A percentile compares a stretch with the other conserved stretches of the same genome.
Evolutionary conservation across 1,284 basidiomycete genomes (phyloP).

Genomic region (Marasmius sp.): DNA sequence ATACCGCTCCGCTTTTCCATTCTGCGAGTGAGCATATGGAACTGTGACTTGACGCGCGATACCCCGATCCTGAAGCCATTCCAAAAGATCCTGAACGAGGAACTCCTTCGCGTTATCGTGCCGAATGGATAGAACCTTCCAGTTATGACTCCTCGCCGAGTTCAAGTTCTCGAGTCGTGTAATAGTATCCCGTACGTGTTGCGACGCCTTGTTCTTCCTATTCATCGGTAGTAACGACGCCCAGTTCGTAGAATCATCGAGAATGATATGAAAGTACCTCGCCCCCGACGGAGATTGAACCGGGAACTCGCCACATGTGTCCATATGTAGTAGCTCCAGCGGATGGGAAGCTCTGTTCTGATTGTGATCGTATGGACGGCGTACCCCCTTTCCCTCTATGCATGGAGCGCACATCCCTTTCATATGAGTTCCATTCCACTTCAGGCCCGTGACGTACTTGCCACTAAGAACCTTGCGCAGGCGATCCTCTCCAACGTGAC

Average conservation of each 20-base stretch:
- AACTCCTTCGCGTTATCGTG: not conserved
- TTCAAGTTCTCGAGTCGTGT: not conserved
- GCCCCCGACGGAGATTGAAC: constrained; percentile 11
- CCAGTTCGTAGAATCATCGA: constrained; percentile 22
- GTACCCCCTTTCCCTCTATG: not conserved
- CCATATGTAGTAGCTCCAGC: constrained; percentile 23
- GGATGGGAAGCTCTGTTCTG: constrained; percentile 12
- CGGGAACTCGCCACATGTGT: constrained; percentile 21
- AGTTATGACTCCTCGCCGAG: not conserved
- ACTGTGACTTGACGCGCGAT: constrained; percentile 19
- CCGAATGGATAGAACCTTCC: not conserved
- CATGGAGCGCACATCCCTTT: not conserved
- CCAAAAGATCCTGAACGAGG: not conserved
- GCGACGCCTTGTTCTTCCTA: not conserved
- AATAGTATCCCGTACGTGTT: not conserved
- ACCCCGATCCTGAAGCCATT: constrained; percentile 8
- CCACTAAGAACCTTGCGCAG: not conserved
- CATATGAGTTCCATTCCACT: too few relatives aligned
- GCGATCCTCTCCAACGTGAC: not conserved
- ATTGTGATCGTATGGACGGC: constrained; percentile 1
- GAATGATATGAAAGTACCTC: constrained; percentile 17
- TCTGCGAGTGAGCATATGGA: constrained; percentile 28
- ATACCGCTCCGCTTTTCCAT: constrained; percentile 31
- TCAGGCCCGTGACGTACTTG: not conserved
- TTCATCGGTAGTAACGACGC: not conserved